Percentiles rank a stretch among this genome's conserved stretches.
phyloP scores from a whole-genome alignment of 257 asterid genomes.

The Linderniella brevidens region DNA sequence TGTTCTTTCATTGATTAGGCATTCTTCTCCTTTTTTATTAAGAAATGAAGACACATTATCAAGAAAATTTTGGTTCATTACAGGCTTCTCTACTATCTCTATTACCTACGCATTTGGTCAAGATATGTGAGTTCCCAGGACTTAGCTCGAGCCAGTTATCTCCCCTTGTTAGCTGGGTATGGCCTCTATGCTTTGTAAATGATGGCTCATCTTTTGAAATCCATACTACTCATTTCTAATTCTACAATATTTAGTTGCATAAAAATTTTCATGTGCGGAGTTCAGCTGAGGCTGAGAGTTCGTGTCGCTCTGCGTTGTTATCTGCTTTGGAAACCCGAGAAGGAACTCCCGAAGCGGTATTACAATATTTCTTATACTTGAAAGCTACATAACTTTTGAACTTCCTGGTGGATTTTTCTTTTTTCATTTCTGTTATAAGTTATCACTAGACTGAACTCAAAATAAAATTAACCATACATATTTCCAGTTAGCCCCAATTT shows the following conservation, averaged over 20 bases:
- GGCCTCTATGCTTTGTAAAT: constrained; percentile 10
- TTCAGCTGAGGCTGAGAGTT: constrained; percentile 32
- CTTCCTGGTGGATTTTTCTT: no score
- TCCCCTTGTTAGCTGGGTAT: constrained; percentile 79
- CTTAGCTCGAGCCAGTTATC: constrained; percentile 46
- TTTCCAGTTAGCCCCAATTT: no score
- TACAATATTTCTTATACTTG: constrained; percentile 6
- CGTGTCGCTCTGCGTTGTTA: constrained; percentile 48
- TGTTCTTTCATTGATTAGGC: constrained; percentile 1
- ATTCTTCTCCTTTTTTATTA: neutral
- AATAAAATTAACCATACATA: no score
- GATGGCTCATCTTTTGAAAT: constrained; percentile 7
- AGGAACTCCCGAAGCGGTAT: constrained; percentile 86
- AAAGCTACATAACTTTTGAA: no score
- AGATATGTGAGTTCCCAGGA: constrained; percentile 39
- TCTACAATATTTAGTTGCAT: constrained; percentile 41
- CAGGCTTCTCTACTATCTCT: constrained; percentile 93
- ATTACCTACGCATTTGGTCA: constrained; percentile 57
- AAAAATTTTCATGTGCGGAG: constrained; percentile 42
- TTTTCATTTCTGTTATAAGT: no score
- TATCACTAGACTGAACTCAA: no score
- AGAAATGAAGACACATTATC: constrained; percentile 1
- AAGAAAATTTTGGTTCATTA: constrained; percentile 17
- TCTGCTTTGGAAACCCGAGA: constrained; percentile 63
- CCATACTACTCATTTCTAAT: constrained; percentile 10